Evolutionary conservation across 2,329 filamentous ascomycete genomes (phyloP).

Genomic region (Colletotrichum sp.): DNA sequence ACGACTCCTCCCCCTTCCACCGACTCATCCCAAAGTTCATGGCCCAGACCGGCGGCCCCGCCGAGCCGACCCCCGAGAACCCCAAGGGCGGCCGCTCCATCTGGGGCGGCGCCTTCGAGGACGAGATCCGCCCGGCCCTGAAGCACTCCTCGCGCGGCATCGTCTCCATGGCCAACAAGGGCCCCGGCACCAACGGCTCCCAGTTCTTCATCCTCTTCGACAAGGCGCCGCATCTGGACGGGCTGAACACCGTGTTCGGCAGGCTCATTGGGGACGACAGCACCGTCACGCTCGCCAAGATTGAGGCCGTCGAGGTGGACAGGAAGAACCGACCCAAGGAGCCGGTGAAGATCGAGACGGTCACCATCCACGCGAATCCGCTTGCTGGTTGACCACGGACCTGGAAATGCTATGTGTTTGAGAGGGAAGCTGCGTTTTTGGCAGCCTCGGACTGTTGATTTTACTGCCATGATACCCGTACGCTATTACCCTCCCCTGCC

Average conservation of each 20-base stretch:
- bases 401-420: background rate
- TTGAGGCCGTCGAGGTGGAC: conserved; percentile 77
- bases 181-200: conserved; percentile 74
- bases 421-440: background rate
- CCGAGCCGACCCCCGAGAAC: conserved; percentile 57
- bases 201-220: conserved; percentile 86
- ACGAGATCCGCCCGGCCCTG: conserved; percentile 77
- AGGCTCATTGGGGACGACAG: conserved; percentile 72
- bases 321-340: conserved; percentile 78
- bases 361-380: conserved; percentile 82
- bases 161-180: conserved; percentile 81
- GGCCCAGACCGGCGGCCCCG: conserved; percentile 75
- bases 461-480: background rate
- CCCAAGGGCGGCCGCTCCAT: conserved; percentile 76
- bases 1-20: conserved; percentile 78
- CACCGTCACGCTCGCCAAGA: conserved; percentile 68
- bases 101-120: conserved; percentile 76
- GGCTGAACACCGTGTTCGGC: conserved; percentile 84
- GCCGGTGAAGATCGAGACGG: conserved; percentile 67
- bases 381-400: conserved; percentile 59
- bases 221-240: conserved; percentile 80
- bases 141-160: conserved; percentile 73
- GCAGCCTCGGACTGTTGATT: background rate
- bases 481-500: background rate
- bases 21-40: conserved; percentile 83